Evolutionary conservation across 1,284 basidiomycete genomes (phyloP).

Genomic region (Rhodotorula sp.): DNA sequence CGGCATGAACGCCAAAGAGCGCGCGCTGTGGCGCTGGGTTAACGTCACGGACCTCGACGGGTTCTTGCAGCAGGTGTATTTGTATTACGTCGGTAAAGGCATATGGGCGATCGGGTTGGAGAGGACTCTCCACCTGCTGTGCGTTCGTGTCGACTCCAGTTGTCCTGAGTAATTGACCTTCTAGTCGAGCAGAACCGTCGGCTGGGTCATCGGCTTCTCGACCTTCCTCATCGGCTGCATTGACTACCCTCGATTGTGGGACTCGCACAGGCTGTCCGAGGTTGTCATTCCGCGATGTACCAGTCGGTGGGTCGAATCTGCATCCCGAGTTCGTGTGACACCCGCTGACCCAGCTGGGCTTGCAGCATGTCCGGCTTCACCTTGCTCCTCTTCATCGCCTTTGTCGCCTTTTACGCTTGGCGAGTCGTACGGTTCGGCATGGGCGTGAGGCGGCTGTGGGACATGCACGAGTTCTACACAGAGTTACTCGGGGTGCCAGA

Average conservation of each 20-base stretch:
- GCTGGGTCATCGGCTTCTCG: constrained; percentile 95
- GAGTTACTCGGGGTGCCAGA: constrained; percentile 60
- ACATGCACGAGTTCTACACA: constrained; percentile 85
- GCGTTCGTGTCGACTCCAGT: constrained; percentile 50
- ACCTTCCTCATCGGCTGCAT: constrained; percentile 93
- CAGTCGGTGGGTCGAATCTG: constrained; percentile 60
- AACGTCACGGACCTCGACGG: constrained; percentile 95
- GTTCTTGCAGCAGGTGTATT: constrained; percentile 79
- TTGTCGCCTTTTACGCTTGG: constrained; percentile 72
- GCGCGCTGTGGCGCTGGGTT: constrained; percentile 96
- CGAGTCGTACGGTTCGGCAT: constrained; percentile 56
- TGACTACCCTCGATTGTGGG: constrained; percentile 72
- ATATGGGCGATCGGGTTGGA: constrained; percentile 89
- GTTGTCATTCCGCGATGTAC: constrained; percentile 78
- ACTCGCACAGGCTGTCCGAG: constrained; percentile 64
- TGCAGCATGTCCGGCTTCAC: constrained; percentile 73
- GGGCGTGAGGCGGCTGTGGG: constrained; percentile 68
- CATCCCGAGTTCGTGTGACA: not conserved
- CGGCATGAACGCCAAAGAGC: constrained; percentile 56
- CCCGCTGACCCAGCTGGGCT: not conserved
- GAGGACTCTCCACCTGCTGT: constrained; percentile 86
- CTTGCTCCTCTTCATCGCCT: constrained; percentile 71
- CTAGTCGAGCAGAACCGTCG: constrained; percentile 68
- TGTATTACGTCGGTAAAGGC: constrained; percentile 94
- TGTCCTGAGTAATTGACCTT: not conserved